Evolutionary conservation across 352 stramenopile species (phyloP), one percentile per base, ranked within the genome.

Genomic region (Globisporangium lucens): DNA sequence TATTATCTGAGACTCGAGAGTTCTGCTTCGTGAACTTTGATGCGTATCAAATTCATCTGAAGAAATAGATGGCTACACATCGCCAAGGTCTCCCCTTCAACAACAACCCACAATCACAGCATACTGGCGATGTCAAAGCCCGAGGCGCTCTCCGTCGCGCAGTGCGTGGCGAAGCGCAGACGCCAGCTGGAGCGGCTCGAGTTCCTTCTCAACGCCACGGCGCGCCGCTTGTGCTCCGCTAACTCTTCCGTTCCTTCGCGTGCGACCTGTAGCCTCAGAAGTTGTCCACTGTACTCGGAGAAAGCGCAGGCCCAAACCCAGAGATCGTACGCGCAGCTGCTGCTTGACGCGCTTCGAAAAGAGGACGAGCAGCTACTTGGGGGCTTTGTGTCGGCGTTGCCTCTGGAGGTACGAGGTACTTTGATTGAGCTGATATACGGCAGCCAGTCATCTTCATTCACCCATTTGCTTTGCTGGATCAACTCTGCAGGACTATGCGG

Each of bases 141-240:
- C 8, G 29, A 59, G 20, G 61, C 71, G 20, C 73, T 76, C 15
- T 75, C 72, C 9, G 56, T 80, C 15, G 22, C 30, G 17, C 74
- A 80, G 73, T 80, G 74, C 29, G 65, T 75, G 33, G 36, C 61
- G 36, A 78, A 78, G 67, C 71, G 72, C 30, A 63, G 55, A 27
- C 69, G 69, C 2, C 74, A 80, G 58, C 63, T 80, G 6, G 72
- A 80, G 27, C 74, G 74, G 3, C 56, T 78, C 36, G 56, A 74
- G 47, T 76, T 70, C 51, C 63, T 70, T 24, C 27, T 78, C 38
- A 56, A 76, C 33, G 69, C 71, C 47, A 78, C 71, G 6, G 66
- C 72, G n/a, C 29, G 49, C 22, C 70, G 68, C 49, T 67, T 64
- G 30, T 61, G 56, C 24, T 17, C 29, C 17, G 6, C 15, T 33